Base-by-base conservation (phyloP, 306 rosid species). In the Luffa acutangula region DNA sequence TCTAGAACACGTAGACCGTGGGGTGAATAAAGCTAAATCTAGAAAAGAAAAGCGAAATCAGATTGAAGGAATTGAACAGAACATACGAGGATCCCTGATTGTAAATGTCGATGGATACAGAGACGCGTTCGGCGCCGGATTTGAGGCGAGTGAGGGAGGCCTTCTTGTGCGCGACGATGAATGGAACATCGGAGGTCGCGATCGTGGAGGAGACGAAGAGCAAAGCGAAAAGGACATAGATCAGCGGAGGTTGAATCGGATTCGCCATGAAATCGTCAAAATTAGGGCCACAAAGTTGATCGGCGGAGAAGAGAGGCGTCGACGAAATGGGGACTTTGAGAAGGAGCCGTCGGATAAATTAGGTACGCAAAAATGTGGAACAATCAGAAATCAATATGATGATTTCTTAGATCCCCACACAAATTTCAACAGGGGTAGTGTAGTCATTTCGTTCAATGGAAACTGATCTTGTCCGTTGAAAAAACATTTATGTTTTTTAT, bases 131-230 rank as follows among this genome's bases (percentile, higher is more conserved):
- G 63, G 86, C 86, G 81, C 97, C 99, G 59, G 97, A 85, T 86
- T 95, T 95, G 81, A 93, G 91, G 81, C 99, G 81, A 80, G 84
- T 91, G 81, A 95, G 97, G 49, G 97, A 53, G 45, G 94, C 97
- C 91, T 95, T 95, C 97, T 95, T 95, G 94, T 95, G 91, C 42
- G 93, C 91, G 31, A 95, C 83, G 82, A 95, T 90, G 90, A 95
- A 95, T 8, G 99, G 99, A 0, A 84, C 91, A 42, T 95, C 99
- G 0, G 97, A 86, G 91, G 81, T 85, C 21, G 91, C 96, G n/a
- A 81, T 82, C 1, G 91, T 79, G 13, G 79, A 77, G 39, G 89
- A 80, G 2, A 91, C 48, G 57, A 91, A 62, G 0, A 91, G 53
- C 8, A 91, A 81, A 80, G 82, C 85, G 13, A 91, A 25, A 46